Conservation (phyloP, 179 eudicot genomes). For the Vitellaria paradoxa region DNA sequence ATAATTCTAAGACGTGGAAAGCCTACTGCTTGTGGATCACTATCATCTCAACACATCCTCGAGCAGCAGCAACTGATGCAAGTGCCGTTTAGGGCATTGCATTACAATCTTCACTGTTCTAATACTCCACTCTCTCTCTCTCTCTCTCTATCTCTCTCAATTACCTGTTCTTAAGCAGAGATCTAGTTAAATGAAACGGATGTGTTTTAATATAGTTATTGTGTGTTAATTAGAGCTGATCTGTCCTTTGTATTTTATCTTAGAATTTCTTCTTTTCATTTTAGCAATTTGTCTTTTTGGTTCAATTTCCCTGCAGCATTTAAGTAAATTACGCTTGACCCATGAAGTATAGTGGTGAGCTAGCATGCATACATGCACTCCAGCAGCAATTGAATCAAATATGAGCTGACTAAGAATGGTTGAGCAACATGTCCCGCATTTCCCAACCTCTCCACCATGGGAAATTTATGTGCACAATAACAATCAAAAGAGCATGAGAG, state of each 20-base stretch:
- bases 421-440: slow-evolving; percentile 30
- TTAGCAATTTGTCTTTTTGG: too few relatives aligned
- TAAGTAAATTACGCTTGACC: background rate
- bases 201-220: background rate
- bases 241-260: background rate
- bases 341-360: background rate
- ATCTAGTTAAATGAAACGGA: background rate
- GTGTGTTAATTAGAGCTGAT: background rate
- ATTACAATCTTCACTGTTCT: background rate
- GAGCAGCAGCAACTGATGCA: background rate
- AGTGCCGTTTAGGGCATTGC: slow-evolving; percentile 3
- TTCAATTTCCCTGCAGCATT: background rate
- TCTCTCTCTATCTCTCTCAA: too few relatives aligned
- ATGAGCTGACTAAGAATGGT: slow-evolving; percentile 8
- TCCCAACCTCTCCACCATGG: slow-evolving; percentile 32
- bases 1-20: background rate
- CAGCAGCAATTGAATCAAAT: background rate
- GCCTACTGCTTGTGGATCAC: background rate
- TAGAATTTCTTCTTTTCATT: too few relatives aligned
- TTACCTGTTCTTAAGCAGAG: background rate
- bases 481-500: slow-evolving; percentile 1
- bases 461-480: background rate
- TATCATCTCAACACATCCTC: background rate
- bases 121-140: too few relatives aligned
- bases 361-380: background rate